Conservation (phyloP, 352 stramenopile genomes). For the Globisporangium viniferum region DNA sequence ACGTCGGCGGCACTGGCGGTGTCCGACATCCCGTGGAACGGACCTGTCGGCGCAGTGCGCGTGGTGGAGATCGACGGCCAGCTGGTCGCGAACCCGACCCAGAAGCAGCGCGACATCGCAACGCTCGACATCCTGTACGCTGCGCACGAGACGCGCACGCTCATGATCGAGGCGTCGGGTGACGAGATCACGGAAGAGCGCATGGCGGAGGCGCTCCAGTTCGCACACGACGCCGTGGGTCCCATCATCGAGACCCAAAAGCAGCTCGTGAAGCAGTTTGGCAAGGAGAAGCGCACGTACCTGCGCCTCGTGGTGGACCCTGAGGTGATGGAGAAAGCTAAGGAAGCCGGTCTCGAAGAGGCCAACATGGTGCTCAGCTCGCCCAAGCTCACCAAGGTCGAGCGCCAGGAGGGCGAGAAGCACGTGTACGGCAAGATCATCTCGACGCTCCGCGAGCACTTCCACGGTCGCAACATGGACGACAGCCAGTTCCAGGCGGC, state of each 20-base stretch:
- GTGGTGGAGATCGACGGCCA: slow-evolving; percentile 82
- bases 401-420: slow-evolving; percentile 65
- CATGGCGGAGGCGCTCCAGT: slow-evolving; percentile 69
- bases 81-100: slow-evolving; percentile 92
- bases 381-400: slow-evolving; percentile 44
- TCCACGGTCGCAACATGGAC: slow-evolving; percentile 32
- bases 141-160: slow-evolving; percentile 58
- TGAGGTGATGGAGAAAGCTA: slow-evolving; percentile 54
- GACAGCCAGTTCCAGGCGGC: slow-evolving; percentile 57
- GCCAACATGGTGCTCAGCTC: slow-evolving; percentile 33
- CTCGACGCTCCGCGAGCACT: slow-evolving; percentile 50
- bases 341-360: slow-evolving; percentile 50
- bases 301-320: slow-evolving; percentile 34
- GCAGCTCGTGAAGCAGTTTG: slow-evolving; percentile 42
- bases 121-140: slow-evolving; percentile 87
- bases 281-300: slow-evolving; percentile 74
- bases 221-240: slow-evolving; percentile 65
- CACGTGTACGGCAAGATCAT: slow-evolving; percentile 73
- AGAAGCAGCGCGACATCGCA: slow-evolving; percentile 57
- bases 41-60: slow-evolving; percentile 88
- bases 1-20: slow-evolving; percentile 82
- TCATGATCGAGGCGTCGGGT: slow-evolving; percentile 90
- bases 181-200: slow-evolving; percentile 69
- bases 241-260: slow-evolving; percentile 64
- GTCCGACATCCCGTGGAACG: slow-evolving; percentile 88